phyloP scores from a whole-genome alignment of 2,329 filamentous ascomycete species.

The Penicillium frequentans region DNA sequence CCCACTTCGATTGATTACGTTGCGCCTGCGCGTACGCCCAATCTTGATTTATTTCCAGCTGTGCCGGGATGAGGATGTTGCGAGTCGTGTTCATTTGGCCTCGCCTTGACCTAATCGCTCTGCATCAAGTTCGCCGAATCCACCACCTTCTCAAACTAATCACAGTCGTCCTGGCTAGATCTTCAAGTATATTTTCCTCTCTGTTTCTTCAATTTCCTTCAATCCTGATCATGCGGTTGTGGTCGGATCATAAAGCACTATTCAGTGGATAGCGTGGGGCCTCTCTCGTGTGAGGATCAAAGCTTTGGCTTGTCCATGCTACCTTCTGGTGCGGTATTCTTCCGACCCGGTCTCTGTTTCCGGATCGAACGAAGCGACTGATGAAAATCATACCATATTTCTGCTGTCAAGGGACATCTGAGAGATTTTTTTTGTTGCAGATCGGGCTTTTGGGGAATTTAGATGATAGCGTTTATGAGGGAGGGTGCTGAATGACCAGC shows the following conservation, averaged over 20 bases:
- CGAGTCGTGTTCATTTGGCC: constrained; percentile 16
- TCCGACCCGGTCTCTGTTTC: neutral
- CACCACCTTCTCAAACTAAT: neutral
- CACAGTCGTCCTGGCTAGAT: constrained; percentile 10
- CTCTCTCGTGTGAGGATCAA: constrained; percentile 93
- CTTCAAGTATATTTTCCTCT: constrained; percentile 2
- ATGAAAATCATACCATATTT: neutral
- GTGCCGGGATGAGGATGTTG: constrained; percentile 11
- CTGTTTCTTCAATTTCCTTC: constrained; percentile 12
- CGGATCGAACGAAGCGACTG: neutral
- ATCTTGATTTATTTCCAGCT: constrained; percentile 5
- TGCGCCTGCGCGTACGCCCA: neutral
- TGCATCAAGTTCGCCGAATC: constrained; percentile 12
- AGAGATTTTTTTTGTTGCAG: neutral
- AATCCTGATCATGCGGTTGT: neutral
- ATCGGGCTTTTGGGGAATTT: constrained; percentile 6
- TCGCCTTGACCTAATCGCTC: constrained; percentile 10
- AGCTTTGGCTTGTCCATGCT: constrained; percentile 81
- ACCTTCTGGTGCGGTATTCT: constrained; percentile 22
- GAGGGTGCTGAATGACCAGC: constrained; percentile 20
- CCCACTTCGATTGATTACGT: constrained; percentile 10
- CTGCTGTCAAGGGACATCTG: constrained; percentile 8
- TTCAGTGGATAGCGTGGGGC: constrained; percentile 57
- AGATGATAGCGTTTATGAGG: constrained; percentile 5
- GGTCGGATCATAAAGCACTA: neutral